phyloP scores from a whole-genome alignment of 495 filamentous ascomycete species.

The Penicillium paxilli region DNA sequence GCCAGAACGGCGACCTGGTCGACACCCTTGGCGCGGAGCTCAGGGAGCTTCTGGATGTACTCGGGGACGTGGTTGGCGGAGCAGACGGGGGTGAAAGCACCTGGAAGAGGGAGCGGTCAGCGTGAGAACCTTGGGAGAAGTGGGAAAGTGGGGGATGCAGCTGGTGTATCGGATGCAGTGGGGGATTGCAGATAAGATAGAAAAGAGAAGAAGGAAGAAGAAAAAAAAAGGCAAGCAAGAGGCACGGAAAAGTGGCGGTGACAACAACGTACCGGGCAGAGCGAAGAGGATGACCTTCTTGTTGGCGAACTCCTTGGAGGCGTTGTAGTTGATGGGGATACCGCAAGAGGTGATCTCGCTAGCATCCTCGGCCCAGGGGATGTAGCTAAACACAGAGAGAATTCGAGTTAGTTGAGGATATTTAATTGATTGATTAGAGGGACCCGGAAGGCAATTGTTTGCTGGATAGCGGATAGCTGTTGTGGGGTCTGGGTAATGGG shows the following conservation, averaged over 20 bases:
- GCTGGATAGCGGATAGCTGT: neutral
- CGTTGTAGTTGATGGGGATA: constrained; percentile 75
- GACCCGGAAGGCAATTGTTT: neutral
- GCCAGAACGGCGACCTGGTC: constrained; percentile 83
- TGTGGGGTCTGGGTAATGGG: constrained; percentile 1
- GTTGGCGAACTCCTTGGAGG: constrained; percentile 79
- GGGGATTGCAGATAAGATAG: neutral
- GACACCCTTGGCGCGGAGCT: constrained; percentile 81
- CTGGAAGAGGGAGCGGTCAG: constrained; percentile 33
- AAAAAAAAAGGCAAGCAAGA: neutral
- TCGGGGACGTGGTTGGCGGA: constrained; percentile 82
- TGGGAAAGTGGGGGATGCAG: neutral
- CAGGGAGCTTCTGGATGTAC: constrained; percentile 71
- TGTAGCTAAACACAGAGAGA: constrained; percentile 55
- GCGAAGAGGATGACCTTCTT: constrained; percentile 93
- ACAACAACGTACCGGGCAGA: constrained; percentile 63
- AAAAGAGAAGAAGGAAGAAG: neutral
- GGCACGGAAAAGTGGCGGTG: constrained; percentile 27
- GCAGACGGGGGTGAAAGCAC: constrained; percentile 93
- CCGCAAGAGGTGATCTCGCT: constrained; percentile 72
- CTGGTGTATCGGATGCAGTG: too few relatives aligned
- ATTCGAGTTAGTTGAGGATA: constrained; percentile 12
- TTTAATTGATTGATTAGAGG: too few relatives aligned
- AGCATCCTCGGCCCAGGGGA: constrained; percentile 65
- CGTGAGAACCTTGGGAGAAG: constrained; percentile 16